phyloP scores from a whole-genome alignment of 345 rosid genomes.

The Cochlearia excelsa region DNA sequence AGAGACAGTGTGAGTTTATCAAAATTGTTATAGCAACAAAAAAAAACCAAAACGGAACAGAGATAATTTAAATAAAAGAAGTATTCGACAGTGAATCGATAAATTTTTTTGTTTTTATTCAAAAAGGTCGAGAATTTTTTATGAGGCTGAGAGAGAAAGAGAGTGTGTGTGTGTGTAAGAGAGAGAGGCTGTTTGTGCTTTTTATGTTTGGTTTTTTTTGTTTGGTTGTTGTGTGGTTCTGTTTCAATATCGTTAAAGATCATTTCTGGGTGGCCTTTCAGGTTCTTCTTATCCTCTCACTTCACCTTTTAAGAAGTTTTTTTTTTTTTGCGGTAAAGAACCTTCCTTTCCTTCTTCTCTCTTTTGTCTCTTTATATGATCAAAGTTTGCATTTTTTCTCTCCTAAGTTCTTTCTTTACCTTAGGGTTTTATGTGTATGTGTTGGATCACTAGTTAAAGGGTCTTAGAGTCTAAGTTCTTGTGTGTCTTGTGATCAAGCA shows the following conservation, averaged over 20 bases:
- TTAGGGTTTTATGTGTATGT: conserved; percentile 17
- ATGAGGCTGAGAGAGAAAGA: conserved; percentile 50
- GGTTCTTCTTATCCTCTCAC: conserved; percentile 34
- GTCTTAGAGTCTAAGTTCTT: conserved; percentile 20
- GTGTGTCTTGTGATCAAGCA: conserved; percentile 23
- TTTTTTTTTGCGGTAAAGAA: conserved; percentile 27
- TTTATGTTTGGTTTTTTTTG: conserved; percentile 14
- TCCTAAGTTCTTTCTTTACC: conserved; percentile 23
- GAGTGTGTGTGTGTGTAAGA: neutral
- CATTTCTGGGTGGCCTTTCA: conserved; percentile 44
- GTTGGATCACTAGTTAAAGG: conserved; percentile 19
- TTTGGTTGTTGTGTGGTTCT: conserved; percentile 59
- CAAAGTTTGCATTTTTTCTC: conserved; percentile 19
- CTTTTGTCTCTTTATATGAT: conserved; percentile 20
- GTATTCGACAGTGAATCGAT: conserved; percentile 29
- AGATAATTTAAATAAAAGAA: conserved; percentile 4
- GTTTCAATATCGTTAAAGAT: conserved; percentile 47
- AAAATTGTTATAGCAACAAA: neutral
- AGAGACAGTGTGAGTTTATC: conserved; percentile 9
- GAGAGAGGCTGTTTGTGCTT: conserved; percentile 29
- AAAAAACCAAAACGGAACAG: conserved; percentile 17
- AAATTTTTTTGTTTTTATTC: conserved; percentile 29
- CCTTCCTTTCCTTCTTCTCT: conserved; percentile 16
- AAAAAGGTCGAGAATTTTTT: conserved; percentile 37
- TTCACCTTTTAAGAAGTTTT: neutral